phyloP scores from a whole-genome alignment of 768 basidiomycete genomes.

The Mycena vitilis region DNA sequence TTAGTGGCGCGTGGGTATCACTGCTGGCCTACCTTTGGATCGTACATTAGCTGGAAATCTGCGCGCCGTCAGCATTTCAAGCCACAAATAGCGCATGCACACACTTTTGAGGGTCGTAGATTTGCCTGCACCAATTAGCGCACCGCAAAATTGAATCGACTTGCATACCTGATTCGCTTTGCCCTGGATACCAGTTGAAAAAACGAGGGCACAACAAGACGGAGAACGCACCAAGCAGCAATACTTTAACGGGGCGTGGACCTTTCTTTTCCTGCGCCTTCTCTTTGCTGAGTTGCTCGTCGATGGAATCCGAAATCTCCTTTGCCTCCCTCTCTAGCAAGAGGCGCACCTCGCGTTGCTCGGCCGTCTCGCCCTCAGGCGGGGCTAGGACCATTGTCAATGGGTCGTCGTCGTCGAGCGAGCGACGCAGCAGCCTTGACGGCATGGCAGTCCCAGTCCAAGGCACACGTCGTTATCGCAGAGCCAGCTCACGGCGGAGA shows the following conservation, averaged over 20 bases:
- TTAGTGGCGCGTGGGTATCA: no score
- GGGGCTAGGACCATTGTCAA: constrained; percentile 61
- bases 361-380: constrained; percentile 61
- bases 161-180: constrained; percentile 80
- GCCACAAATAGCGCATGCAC: constrained; percentile 40
- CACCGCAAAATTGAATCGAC: constrained; percentile 14
- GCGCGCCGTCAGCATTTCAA: constrained; percentile 10
- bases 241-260: constrained; percentile 65
- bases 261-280: constrained; percentile 58
- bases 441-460: constrained; percentile 23
- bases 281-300: constrained; percentile 68
- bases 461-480: background rate
- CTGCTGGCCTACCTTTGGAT: no score
- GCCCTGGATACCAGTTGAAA: constrained; percentile 58
- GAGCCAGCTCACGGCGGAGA: no score
- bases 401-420: constrained; percentile 56
- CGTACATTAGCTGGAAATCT: constrained; percentile 74
- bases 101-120: constrained; percentile 84
- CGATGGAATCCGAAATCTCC: constrained; percentile 70
- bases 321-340: constrained; percentile 63
- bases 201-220: background rate
- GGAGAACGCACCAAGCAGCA: constrained; percentile 64
- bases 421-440: constrained; percentile 27
- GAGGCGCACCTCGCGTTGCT: constrained; percentile 59
- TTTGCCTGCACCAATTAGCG: constrained; percentile 62